Evolutionary conservation across 2,329 filamentous ascomycete species (phyloP).

Genomic region (Dothideomycetidae sp.): DNA sequence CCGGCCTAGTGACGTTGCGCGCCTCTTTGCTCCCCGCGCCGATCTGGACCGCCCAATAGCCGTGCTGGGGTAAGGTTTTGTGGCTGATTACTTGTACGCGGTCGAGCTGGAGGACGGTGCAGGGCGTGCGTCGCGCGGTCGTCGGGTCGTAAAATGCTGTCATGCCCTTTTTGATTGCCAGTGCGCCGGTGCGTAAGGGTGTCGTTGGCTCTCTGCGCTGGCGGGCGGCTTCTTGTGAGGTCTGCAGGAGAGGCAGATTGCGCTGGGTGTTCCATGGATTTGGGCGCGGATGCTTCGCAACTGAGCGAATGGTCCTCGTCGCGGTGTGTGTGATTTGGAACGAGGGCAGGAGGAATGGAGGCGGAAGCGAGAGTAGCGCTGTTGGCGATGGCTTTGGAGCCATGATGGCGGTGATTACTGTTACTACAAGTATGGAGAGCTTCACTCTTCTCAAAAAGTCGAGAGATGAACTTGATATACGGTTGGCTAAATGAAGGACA

Average conservation of each 20-base stretch:
- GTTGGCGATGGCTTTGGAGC: slow-evolving; percentile 16
- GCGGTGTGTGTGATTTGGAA: slow-evolving; percentile 16
- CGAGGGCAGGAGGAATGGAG: slow-evolving; percentile 21
- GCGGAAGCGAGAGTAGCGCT: slow-evolving; percentile 18
- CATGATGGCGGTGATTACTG: slow-evolving; percentile 14
- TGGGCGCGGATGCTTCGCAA: slow-evolving; percentile 35
- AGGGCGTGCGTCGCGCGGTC: slow-evolving; percentile 63
- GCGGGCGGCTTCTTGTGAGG: slow-evolving; percentile 44
- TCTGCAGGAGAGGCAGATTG: slow-evolving; percentile 37
- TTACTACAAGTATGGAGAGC: not conserved
- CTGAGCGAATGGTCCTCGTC: slow-evolving; percentile 40
- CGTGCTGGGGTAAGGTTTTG: slow-evolving; percentile 67
- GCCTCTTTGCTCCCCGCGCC: slow-evolving; percentile 62
- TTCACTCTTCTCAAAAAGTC: not conserved
- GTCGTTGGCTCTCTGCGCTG: slow-evolving; percentile 43
- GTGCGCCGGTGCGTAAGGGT: slow-evolving; percentile 60
- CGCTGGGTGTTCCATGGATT: slow-evolving; percentile 41
- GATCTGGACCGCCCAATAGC: slow-evolving; percentile 89
- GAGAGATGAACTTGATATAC: not conserved
- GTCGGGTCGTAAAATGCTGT: slow-evolving; percentile 70
- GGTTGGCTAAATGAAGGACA: not conserved
- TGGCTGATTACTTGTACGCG: slow-evolving; percentile 76
- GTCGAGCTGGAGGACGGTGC: slow-evolving; percentile 89
- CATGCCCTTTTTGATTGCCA: slow-evolving; percentile 92
- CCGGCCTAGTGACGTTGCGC: slow-evolving; percentile 63